Base-by-base conservation (phyloP, 2,329 filamentous ascomycete genomes). In the Keithomyces neogunnii region DNA sequence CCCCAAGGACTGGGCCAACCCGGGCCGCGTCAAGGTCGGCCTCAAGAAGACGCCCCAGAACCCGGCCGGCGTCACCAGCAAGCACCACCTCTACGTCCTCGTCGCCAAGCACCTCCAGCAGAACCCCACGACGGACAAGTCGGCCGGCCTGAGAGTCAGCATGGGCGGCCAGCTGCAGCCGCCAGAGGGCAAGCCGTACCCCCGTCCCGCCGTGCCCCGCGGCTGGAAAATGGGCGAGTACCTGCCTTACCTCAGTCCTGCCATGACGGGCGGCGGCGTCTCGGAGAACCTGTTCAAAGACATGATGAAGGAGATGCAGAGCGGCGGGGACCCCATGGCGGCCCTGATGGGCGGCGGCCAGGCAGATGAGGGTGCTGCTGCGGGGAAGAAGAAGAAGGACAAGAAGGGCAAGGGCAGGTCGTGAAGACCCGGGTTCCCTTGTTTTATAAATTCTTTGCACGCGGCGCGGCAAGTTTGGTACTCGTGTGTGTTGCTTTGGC, bases 1-100 rank as follows among this genome's bases (percentile, higher is more conserved):
- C 69, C 93, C 93, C 5, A 92, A 93, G 72, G 93, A 99, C 74
- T 99, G 93, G 93, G 85, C 86, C 51, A 99, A 99, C 73, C 93
- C 93, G 10, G 93, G 93, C 3, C 80, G 93, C 53, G 88, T 97
- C 56, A 84, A 88, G 60, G 82, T 97, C 47, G 73, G 85, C 63
- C 73, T 96, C n/a, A 86, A 82, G 66, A 72, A 67, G 57, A 60
- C 54, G 53, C 58, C 56, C 10, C 50, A 53, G 9, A 44, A 44
- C 26, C 26, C 40, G 26, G 76, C 84, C 26, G 64, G 78, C 63
- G 66, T 96, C 51, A 85, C 82, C 67, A 82, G 77, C 69, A 89
- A 97, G 73, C 88, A 95, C 66, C 89, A 96, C 63, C 82, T 99
- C 51, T 95, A 91, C 70, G 77, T 85, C 51, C 78, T 93, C 43